These are phyloP conservation scores for Parastagonospora nodorum DNA, from an alignment of 2,329 filamentous ascomycete species.

Conservation along the genomic window DNA sequence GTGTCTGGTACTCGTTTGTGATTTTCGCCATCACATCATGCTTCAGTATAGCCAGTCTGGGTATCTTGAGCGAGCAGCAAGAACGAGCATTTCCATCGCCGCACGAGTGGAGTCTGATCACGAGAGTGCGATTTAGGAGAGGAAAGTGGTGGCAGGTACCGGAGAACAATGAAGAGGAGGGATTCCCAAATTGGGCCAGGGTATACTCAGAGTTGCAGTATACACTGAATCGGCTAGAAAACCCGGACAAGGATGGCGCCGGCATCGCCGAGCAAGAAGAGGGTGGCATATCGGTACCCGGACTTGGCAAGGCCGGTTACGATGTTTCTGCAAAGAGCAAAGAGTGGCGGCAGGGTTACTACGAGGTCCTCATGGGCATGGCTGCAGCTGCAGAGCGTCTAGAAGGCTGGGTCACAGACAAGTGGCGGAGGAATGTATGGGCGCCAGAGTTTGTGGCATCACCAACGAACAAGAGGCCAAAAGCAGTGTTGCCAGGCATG, in stretches of 20 bases:
- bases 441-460: slow-evolving; percentile 76
- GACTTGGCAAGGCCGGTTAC: slow-evolving; percentile 56
- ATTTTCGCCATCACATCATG: slow-evolving; percentile 68
- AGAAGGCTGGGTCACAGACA: slow-evolving; percentile 78
- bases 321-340: slow-evolving; percentile 79
- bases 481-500: slow-evolving; percentile 69
- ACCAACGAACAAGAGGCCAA: slow-evolving; percentile 80
- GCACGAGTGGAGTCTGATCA: slow-evolving; percentile 76
- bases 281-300: slow-evolving; percentile 50
- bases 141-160: slow-evolving; percentile 55
- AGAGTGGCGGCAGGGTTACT: slow-evolving; percentile 85
- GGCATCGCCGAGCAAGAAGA: slow-evolving; percentile 64
- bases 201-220: slow-evolving; percentile 65
- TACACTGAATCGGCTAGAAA: slow-evolving; percentile 70
- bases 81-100: slow-evolving; percentile 82
- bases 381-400: slow-evolving; percentile 79
- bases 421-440: slow-evolving; percentile 64
- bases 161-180: slow-evolving; percentile 62
- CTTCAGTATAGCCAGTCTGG: slow-evolving; percentile 65
- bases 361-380: slow-evolving; percentile 76
- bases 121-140: slow-evolving; percentile 69
- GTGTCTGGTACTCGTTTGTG: slow-evolving; percentile 69
- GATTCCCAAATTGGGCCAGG: slow-evolving; percentile 72
- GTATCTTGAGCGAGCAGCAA: slow-evolving; percentile 72
- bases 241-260: slow-evolving; percentile 69